Percentiles rank a stretch among this genome's conserved stretches.
phyloP scores from a whole-genome alignment of 768 basidiomycete species.

The Melanogaster broomeanus region DNA sequence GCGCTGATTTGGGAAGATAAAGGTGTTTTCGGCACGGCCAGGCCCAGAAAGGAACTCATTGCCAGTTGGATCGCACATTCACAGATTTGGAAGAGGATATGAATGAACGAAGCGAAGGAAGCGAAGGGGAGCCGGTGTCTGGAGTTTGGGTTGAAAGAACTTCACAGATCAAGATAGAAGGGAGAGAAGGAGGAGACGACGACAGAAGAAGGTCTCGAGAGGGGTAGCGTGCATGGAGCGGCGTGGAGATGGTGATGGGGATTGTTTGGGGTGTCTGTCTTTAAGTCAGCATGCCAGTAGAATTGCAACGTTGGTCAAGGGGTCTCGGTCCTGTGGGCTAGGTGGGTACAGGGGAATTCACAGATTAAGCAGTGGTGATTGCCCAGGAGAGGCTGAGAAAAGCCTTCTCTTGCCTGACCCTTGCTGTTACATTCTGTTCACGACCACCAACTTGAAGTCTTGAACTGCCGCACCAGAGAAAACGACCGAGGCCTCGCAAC shows the following conservation, averaged over 20 bases:
- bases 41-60: too few species aligned
- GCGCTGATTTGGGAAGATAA: too few species aligned
- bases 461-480: too few species aligned
- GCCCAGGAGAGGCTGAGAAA: conserved; percentile 10
- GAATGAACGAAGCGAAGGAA: too few species aligned
- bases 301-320: conserved; percentile 23
- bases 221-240: conserved; percentile 14
- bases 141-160: background rate
- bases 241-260: conserved; percentile 23
- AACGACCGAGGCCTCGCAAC: too few species aligned
- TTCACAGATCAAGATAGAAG: too few species aligned
- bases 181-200: background rate
- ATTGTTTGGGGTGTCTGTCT: conserved; percentile 24
- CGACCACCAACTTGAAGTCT: too few species aligned
- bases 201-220: background rate
- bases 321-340: too few species aligned
- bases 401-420: background rate
- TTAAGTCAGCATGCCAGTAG: conserved; percentile 14
- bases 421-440: too few species aligned
- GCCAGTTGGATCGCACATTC: too few species aligned
- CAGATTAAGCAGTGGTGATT: conserved; percentile 7
- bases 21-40: too few species aligned
- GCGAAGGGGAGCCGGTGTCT: background rate
- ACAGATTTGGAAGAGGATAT: too few species aligned
- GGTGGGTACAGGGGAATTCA: conserved; percentile 28